Evolutionary conservation across 169 alveolate species (phyloP).

Genomic region (Babesia bigemina): DNA sequence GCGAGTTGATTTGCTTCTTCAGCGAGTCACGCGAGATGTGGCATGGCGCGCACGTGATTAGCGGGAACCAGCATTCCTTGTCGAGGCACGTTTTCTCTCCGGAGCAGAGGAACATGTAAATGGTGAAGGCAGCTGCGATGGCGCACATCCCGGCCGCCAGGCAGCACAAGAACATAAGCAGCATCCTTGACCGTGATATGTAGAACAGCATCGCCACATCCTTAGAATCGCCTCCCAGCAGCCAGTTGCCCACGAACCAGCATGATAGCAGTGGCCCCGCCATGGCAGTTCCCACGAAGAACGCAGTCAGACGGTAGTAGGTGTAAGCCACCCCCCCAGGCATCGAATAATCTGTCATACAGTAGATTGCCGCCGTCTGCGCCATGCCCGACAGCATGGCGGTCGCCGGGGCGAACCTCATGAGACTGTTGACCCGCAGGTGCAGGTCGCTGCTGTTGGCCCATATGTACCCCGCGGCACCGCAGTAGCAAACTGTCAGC

Average conservation of each 20-base stretch:
- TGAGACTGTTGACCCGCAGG: constrained; percentile 2
- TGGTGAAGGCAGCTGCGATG: constrained; percentile 14
- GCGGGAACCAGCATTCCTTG: constrained; percentile 23
- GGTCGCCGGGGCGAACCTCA: constrained; percentile 17
- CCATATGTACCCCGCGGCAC: constrained; percentile 7
- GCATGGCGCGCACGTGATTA: constrained; percentile 1
- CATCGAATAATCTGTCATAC: constrained; percentile 34
- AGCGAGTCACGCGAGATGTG: neutral
- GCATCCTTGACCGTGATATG: neutral
- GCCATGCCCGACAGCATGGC: constrained; percentile 32
- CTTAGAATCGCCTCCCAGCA: neutral
- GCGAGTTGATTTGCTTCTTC: constrained; percentile 1
- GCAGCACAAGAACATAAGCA: constrained; percentile 3
- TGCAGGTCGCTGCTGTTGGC: constrained; percentile 6
- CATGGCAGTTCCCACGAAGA: constrained; percentile 27
- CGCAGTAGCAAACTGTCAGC: constrained; percentile 12
- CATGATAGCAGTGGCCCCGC: constrained; percentile 11
- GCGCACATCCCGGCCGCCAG: constrained; percentile 8
- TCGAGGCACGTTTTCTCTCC: constrained; percentile 3
- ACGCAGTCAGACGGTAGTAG: neutral
- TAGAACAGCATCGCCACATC: neutral
- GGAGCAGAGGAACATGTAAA: constrained; percentile 3
- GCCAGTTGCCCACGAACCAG: constrained; percentile 13
- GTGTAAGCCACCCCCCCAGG: constrained; percentile 5
- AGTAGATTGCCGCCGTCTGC: constrained; percentile 24